Evolutionary conservation across 1,284 basidiomycete species (phyloP).

Genomic region (Cutaneotrichosporon dermatis): DNA sequence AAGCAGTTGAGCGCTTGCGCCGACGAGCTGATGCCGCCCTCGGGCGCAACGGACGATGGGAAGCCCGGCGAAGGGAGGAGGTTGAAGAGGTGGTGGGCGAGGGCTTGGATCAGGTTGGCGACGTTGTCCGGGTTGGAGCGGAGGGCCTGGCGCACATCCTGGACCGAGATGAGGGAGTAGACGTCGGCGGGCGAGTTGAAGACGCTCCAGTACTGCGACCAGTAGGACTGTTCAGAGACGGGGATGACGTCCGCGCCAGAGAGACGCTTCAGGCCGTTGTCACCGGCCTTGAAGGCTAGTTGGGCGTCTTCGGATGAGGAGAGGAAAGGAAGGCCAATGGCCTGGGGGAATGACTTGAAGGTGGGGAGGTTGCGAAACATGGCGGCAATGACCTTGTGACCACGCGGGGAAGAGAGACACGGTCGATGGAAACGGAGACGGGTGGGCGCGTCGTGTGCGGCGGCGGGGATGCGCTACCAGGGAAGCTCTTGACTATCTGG

Average conservation of each 20-base stretch:
- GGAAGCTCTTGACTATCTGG: too few relatives aligned
- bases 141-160: conserved; percentile 80
- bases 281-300: conserved; percentile 75
- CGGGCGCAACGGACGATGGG: conserved; percentile 56
- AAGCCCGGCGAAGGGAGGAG: conserved; percentile 77
- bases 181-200: conserved; percentile 85
- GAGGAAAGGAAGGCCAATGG: conserved; percentile 49
- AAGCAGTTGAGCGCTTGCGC: conserved; percentile 83
- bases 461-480: too few relatives aligned
- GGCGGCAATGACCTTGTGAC: neutral
- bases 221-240: conserved; percentile 64
- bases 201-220: conserved; percentile 77
- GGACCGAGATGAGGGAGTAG: conserved; percentile 75
- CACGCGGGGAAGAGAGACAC: neutral
- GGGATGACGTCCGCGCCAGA: conserved; percentile 67
- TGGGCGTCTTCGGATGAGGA: conserved; percentile 71
- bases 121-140: conserved; percentile 76
- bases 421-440: too few relatives aligned
- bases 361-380: conserved; percentile 42
- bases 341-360: conserved; percentile 45
- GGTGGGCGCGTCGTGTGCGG: too few relatives aligned
- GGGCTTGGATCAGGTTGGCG: conserved; percentile 68
- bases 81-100: conserved; percentile 70
- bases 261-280: conserved; percentile 70
- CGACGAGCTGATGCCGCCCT: conserved; percentile 48